phyloP scores from a whole-genome alignment of 2,329 filamentous ascomycete genomes.

The Fusarium acutatum region DNA sequence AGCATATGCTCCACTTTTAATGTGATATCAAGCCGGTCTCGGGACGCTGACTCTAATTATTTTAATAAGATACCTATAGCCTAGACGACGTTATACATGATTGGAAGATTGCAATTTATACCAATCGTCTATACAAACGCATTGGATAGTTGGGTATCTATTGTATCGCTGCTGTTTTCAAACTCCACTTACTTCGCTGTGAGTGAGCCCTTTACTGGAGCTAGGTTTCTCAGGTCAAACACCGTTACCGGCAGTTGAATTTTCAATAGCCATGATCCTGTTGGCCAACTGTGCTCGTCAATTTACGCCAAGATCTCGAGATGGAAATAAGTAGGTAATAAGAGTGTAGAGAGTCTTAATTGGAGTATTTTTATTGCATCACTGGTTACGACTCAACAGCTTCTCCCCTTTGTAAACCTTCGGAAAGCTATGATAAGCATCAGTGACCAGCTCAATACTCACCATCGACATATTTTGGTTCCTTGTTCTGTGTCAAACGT shows the following conservation, averaged over 20 bases:
- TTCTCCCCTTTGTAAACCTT: neutral
- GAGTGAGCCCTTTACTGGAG: neutral
- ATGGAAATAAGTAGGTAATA: neutral
- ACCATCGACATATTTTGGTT: neutral
- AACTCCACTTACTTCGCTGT: neutral
- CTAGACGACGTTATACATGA: neutral
- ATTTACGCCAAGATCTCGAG: neutral
- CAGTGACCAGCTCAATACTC: neutral
- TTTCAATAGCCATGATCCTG: constrained; percentile 30
- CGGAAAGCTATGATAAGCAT: neutral
- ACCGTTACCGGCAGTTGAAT: constrained; percentile 25
- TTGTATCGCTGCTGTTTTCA: no score
- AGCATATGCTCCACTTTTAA: constrained; percentile 9
- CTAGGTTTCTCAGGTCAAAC: neutral
- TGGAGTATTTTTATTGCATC: neutral
- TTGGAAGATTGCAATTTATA: neutral
- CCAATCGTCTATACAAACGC: neutral
- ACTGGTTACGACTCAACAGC: neutral
- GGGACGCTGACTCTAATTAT: neutral
- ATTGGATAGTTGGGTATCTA: no score
- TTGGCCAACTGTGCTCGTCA: constrained; percentile 17
- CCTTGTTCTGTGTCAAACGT: neutral
- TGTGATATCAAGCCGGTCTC: constrained; percentile 9
- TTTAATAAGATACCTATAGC: neutral
- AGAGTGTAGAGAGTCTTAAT: neutral